phyloP scores from a whole-genome alignment of 805 yeast genomes.

The Hyphopichia homilentoma region DNA sequence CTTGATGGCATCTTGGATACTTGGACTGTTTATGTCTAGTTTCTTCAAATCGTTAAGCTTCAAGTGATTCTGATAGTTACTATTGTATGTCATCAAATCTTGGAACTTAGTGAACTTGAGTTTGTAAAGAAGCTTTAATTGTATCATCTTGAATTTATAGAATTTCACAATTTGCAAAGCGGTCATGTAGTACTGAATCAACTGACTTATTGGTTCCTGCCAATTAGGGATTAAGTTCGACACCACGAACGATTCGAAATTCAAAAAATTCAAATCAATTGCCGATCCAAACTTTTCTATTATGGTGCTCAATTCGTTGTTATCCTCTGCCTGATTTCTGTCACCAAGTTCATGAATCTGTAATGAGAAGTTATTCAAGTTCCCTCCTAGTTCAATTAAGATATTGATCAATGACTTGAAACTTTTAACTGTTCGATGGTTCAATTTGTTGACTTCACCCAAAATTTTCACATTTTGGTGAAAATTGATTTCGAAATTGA shows the following conservation, averaged over 20 bases:
- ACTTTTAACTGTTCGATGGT: constrained; percentile 36
- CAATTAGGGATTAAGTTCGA: constrained; percentile 37
- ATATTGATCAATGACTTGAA: constrained; percentile 35
- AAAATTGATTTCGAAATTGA: constrained; percentile 31
- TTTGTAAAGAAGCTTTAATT: constrained; percentile 39
- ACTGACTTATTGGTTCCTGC: constrained; percentile 50
- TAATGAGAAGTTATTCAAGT: constrained; percentile 52
- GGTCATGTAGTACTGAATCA: constrained; percentile 41
- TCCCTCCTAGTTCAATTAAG: constrained; percentile 53
- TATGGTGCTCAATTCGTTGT: constrained; percentile 23
- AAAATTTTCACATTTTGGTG: constrained; percentile 30
- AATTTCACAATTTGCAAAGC: constrained; percentile 45
- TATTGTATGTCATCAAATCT: constrained; percentile 28
- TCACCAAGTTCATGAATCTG: constrained; percentile 29
- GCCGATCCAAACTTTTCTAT: constrained; percentile 53
- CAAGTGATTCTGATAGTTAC: constrained; percentile 12
- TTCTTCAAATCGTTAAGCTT: constrained; percentile 27
- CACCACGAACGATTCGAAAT: constrained; percentile 42
- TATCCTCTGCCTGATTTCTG: constrained; percentile 1
- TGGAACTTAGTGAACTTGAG: constrained; percentile 36
- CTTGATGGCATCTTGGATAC: constrained; percentile 32
- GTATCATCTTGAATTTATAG: constrained; percentile 50
- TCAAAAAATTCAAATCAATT: constrained; percentile 48
- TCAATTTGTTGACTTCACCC: constrained; percentile 32
- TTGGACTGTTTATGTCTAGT: constrained; percentile 34